phyloP scores from a whole-genome alignment of 495 filamentous ascomycete species.

The Aspergillus leporis region DNA sequence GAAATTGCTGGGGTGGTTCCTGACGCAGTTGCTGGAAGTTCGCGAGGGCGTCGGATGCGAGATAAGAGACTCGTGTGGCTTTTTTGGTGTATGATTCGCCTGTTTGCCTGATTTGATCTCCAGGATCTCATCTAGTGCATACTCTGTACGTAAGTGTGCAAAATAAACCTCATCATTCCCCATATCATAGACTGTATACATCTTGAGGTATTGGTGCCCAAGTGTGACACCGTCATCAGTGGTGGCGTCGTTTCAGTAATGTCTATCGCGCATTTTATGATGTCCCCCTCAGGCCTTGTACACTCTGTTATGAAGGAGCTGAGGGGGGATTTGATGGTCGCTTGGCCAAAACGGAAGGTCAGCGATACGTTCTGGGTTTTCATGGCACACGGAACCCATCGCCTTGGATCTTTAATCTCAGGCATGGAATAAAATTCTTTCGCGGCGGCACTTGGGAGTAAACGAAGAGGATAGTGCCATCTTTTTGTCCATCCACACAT shows the following conservation, averaged over 20 bases:
- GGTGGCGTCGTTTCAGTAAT: background rate
- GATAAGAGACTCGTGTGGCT: background rate
- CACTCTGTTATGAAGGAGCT: background rate
- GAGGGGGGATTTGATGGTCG: background rate
- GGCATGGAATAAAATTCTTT: no score
- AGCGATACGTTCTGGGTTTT: background rate
- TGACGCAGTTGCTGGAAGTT: no score
- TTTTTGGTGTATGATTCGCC: background rate
- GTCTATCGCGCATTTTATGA: background rate
- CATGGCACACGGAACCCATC: background rate
- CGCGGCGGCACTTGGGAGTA: no score
- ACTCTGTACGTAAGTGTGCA: background rate
- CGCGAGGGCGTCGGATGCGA: background rate
- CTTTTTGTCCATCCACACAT: background rate
- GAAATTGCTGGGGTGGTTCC: no score
- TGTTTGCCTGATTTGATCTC: background rate
- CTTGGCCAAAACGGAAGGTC: background rate
- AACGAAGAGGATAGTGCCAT: background rate
- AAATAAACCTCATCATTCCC: slow-evolving; percentile 2
- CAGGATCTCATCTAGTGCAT: background rate
- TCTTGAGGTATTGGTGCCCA: no score
- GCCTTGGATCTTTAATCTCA: background rate
- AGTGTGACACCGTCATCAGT: background rate
- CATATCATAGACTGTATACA: slow-evolving; percentile 2
- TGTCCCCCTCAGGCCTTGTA: no score